phyloP scores from a whole-genome alignment of 257 asterid genomes.

The Solanum megistacrolobum region DNA sequence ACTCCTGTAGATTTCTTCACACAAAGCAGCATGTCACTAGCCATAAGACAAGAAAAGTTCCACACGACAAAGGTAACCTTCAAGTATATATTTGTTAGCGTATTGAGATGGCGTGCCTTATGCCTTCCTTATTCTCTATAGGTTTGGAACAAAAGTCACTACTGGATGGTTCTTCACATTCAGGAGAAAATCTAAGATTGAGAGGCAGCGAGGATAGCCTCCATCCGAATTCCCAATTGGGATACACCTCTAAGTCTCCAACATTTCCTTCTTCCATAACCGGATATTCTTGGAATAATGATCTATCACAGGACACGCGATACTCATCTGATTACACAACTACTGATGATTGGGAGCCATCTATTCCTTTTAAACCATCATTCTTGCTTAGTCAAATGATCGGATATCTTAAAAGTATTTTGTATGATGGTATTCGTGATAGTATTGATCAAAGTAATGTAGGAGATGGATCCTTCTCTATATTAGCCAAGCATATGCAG shows the following conservation, averaged over 20 bases:
- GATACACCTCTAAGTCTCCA: conserved; percentile 30
- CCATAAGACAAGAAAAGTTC: neutral
- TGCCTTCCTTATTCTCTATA: no score
- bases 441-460: neutral
- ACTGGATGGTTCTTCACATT: conserved; percentile 5
- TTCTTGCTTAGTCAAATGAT: conserved; percentile 39
- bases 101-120: no score
- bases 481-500: conserved; percentile 18
- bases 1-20: conserved; percentile 71
- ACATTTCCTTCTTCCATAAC: conserved; percentile 34
- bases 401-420: conserved; percentile 24
- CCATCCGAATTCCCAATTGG: neutral
- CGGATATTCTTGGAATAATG: conserved; percentile 12
- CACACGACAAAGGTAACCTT: neutral
- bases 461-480: conserved; percentile 18
- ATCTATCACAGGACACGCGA: conserved; percentile 1
- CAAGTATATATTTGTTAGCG: neutral
- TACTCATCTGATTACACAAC: conserved; percentile 10
- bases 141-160: no score
- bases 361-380: conserved; percentile 59
- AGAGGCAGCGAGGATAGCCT: neutral
- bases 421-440: conserved; percentile 33
- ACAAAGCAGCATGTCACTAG: conserved; percentile 8
- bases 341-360: conserved; percentile 61
- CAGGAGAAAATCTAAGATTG: neutral